A percentile compares a stretch with the other conserved stretches of the same genome.
Evolutionary conservation across 176 grass and related monocot species (phyloP).

Genomic region (Oryza officinalis): DNA sequence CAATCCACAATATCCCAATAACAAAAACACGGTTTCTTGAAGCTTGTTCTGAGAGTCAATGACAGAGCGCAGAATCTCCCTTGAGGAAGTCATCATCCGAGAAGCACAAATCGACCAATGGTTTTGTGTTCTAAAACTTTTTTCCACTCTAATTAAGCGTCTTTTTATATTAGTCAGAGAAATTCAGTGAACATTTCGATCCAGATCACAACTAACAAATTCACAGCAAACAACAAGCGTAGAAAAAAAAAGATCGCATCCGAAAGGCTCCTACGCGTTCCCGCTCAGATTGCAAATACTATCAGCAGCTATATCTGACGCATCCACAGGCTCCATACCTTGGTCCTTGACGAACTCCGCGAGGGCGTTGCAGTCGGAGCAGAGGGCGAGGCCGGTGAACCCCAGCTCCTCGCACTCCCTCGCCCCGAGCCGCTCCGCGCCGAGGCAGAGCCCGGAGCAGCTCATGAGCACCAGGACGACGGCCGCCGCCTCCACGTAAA

Average conservation of each 20-base stretch:
- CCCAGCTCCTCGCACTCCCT: conserved; percentile 90
- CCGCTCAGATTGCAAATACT: conserved; percentile 15
- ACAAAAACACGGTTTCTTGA: neutral
- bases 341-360: conserved; percentile 84
- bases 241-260: neutral
- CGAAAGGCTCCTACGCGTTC: neutral
- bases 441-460: conserved; percentile 28
- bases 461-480: conserved; percentile 26
- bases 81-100: neutral
- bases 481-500: neutral
- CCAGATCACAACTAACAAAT: neutral
- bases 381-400: conserved; percentile 95
- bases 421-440: conserved; percentile 50
- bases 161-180: neutral
- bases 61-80: neutral
- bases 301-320: neutral
- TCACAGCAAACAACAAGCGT: neutral
- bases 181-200: neutral
- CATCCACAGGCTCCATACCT: conserved; percentile 31
- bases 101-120: neutral
- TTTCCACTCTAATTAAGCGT: neutral
- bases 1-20: neutral
- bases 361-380: conserved; percentile 92
- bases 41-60: neutral
- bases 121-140: neutral